phyloP scores from a whole-genome alignment of 768 basidiomycete genomes.

The Imleria badia region DNA sequence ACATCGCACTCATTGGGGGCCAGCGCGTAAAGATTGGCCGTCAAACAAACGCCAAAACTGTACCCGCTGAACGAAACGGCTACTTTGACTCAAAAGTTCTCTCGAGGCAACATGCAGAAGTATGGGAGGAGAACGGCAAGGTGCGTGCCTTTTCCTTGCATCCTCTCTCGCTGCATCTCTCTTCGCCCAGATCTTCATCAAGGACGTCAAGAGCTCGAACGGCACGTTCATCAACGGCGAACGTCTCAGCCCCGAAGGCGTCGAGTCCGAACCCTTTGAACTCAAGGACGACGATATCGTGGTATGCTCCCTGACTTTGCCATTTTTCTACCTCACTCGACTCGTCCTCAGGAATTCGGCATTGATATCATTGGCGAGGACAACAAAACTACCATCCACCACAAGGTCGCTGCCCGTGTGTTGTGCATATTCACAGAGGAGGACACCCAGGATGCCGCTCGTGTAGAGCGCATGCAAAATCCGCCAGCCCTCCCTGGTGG shows the following conservation, averaged over 20 bases:
- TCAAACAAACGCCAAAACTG: conserved; percentile 94
- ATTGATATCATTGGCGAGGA: conserved; percentile 99
- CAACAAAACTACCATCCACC: conserved; percentile 96
- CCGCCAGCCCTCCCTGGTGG: conserved; percentile 27
- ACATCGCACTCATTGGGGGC: conserved; percentile 69
- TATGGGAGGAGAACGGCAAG: conserved; percentile 94
- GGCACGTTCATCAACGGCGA: conserved; percentile 99
- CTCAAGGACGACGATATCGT: conserved; percentile 95
- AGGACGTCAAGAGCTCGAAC: conserved; percentile 97
- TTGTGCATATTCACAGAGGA: conserved; percentile 85
- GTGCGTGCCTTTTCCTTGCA: conserved; percentile 39
- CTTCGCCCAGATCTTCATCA: conserved; percentile 81
- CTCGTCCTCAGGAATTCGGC: conserved; percentile 79
- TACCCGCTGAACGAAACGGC: conserved; percentile 89
- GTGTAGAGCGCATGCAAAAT: conserved; percentile 65
- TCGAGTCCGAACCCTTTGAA: conserved; percentile 91
- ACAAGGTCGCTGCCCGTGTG: conserved; percentile 96
- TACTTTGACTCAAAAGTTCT: conserved; percentile 97
- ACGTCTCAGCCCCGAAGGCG: conserved; percentile 82
- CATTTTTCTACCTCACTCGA: conserved; percentile 6
- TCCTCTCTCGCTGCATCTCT: conserved; percentile 10
- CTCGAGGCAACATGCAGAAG: conserved; percentile 93
- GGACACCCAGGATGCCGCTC: conserved; percentile 74
- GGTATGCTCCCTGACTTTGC: conserved; percentile 49
- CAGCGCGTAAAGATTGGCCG: conserved; percentile 89